Evolutionary conservation across 306 rosid species (phyloP).

Genomic region (Vachellia pachyceras): DNA sequence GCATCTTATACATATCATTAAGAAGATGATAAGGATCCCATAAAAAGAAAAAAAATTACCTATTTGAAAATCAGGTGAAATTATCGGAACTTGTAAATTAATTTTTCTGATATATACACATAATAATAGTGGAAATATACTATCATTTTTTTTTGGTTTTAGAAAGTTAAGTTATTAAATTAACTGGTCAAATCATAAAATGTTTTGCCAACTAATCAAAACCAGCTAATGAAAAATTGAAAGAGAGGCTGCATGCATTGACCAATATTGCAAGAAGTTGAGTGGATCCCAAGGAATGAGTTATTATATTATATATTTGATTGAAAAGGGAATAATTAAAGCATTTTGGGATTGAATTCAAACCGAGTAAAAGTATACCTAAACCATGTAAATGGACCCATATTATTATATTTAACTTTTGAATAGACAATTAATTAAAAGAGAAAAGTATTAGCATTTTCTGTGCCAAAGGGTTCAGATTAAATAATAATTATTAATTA

Average conservation of each 20-base stretch:
- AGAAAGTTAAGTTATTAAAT: no score
- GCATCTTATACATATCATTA: no score
- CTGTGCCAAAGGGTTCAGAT: slow-evolving; percentile 21
- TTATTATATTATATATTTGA: neutral
- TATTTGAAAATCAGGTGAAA: no score
- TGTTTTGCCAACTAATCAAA: neutral
- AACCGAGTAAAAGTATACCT: neutral
- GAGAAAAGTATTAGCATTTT: slow-evolving; percentile 26
- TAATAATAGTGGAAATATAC: no score
- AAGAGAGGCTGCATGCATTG: neutral
- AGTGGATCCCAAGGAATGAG: neutral
- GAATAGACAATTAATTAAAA: neutral
- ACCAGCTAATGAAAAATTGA: neutral
- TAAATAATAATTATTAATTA: neutral
- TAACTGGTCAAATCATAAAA: no score
- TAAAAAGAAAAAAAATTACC: no score
- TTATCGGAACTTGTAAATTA: no score
- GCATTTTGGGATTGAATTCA: neutral
- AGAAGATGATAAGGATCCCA: no score
- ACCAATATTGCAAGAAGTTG: neutral
- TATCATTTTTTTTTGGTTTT: no score
- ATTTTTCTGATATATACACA: no score
- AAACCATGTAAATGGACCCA: neutral
- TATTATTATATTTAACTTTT: neutral
- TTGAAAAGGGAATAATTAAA: neutral